Evolutionary conservation across 1,284 basidiomycete species (phyloP).

Genomic region (Apiotrichum siamense): DNA sequence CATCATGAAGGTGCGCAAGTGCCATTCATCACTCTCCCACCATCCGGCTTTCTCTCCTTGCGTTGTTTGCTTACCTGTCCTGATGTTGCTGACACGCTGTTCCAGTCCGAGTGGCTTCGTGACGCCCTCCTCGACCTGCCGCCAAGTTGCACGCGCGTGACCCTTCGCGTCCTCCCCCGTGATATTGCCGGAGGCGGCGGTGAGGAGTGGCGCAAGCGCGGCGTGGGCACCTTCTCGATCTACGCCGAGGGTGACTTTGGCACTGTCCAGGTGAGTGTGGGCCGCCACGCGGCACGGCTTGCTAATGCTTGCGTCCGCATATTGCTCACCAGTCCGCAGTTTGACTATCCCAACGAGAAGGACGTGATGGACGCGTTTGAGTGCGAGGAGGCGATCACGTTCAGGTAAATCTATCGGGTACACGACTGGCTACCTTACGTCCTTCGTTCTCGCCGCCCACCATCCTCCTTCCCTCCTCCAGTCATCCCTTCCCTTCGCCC

Average conservation of each 20-base stretch:
- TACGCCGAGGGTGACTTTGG: slow-evolving; percentile 73
- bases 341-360: slow-evolving; percentile 86
- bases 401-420: slow-evolving; percentile 55
- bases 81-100: too few species aligned
- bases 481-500: too few species aligned
- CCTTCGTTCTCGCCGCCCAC: too few species aligned
- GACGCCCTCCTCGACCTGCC: slow-evolving; percentile 87
- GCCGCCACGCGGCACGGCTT: too few species aligned
- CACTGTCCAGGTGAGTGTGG: slow-evolving; percentile 61
- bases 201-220: slow-evolving; percentile 10
- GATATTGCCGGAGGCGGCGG: slow-evolving; percentile 14
- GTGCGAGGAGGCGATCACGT: slow-evolving; percentile 61
- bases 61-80: too few species aligned
- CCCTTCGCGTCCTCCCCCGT: slow-evolving; percentile 63
- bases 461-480: too few species aligned
- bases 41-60: too few species aligned
- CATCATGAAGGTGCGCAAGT: slow-evolving; percentile 77
- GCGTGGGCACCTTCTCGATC: slow-evolving; percentile 60
- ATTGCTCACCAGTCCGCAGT: slow-evolving; percentile 49
- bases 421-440: too few species aligned
- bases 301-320: too few species aligned
- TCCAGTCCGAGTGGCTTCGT: slow-evolving; percentile 81
- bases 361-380: slow-evolving; percentile 85
- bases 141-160: slow-evolving; percentile 71
- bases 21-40: too few species aligned